Conservation (phyloP, 2,329 filamentous ascomycete species). For the Ophiostoma himal-ulmi region DNA sequence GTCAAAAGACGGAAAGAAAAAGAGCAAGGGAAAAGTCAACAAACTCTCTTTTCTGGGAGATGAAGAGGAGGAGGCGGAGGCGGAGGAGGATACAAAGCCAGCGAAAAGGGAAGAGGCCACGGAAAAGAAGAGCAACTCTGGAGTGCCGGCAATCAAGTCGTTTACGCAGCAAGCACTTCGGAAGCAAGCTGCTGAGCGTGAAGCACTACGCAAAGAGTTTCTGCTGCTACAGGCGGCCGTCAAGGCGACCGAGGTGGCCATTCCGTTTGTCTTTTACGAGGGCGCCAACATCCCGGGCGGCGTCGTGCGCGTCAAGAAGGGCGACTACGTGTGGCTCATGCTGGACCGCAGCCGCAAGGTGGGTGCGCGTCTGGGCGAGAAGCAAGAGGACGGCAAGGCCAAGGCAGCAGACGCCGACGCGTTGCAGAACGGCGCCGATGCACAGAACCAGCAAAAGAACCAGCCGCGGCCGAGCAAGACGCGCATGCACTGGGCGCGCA, state of each 20-base stretch:
- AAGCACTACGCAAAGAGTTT: slow-evolving; percentile 73
- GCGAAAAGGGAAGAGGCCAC: slow-evolving; percentile 7
- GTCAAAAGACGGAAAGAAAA: slow-evolving; percentile 38
- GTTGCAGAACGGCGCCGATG: not conserved
- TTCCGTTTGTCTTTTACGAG: slow-evolving; percentile 97
- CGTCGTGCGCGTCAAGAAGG: slow-evolving; percentile 80
- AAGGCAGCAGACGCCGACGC: not conserved
- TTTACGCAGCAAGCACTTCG: slow-evolving; percentile 60
- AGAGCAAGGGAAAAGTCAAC: slow-evolving; percentile 41
- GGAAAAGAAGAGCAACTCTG: slow-evolving; percentile 32
- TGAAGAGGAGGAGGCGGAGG: slow-evolving; percentile 30
- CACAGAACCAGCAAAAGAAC: slow-evolving; percentile 2
- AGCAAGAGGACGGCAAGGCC: slow-evolving; percentile 32
- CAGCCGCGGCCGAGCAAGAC: slow-evolving; percentile 49
- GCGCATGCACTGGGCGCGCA: slow-evolving; percentile 79
- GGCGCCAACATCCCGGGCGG: slow-evolving; percentile 85
- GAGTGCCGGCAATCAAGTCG: slow-evolving; percentile 56
- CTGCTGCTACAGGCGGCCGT: slow-evolving; percentile 75
- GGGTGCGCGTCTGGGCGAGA: slow-evolving; percentile 69
- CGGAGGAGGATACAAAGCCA: slow-evolving; percentile 26
- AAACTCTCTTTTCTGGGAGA: slow-evolving; percentile 57
- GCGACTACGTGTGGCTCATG: slow-evolving; percentile 88
- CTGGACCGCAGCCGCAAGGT: slow-evolving; percentile 87
- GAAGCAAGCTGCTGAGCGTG: slow-evolving; percentile 68
- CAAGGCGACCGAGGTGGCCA: slow-evolving; percentile 79